These are phyloP conservation scores for Gentiana dahurica DNA, from an alignment of 257 asterid genomes.

Conservation along the genomic window DNA sequence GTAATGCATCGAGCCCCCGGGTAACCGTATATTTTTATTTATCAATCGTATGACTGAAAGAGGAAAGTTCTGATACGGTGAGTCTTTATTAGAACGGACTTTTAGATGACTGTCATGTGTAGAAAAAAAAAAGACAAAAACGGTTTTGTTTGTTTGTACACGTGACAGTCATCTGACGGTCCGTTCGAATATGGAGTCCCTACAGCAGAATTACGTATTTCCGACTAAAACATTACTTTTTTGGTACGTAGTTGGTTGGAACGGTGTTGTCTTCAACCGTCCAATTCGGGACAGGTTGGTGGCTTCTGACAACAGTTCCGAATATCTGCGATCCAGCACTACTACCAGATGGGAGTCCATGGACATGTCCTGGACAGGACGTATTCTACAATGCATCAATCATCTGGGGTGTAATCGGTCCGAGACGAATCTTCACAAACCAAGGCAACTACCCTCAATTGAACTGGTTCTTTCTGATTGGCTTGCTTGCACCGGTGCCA, in stretches of 20 bases:
- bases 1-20: conserved; percentile 7
- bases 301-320: conserved; percentile 45
- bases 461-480: conserved; percentile 66
- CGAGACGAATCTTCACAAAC: conserved; percentile 54
- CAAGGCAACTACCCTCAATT: conserved; percentile 49
- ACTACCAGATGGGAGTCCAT: conserved; percentile 60
- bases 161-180: too few relatives aligned
- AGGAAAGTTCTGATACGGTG: too few relatives aligned
- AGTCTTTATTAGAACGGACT: too few relatives aligned
- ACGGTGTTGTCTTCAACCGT: conserved; percentile 43
- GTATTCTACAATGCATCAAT: conserved; percentile 79
- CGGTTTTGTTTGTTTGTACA: too few relatives aligned
- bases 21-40: too few relatives aligned
- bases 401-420: conserved; percentile 78
- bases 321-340: conserved; percentile 40
- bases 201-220: not conserved
- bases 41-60: too few relatives aligned
- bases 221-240: too few relatives aligned
- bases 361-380: conserved; percentile 76
- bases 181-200: too few relatives aligned
- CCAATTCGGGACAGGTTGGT: conserved; percentile 66
- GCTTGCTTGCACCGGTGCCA: conserved; percentile 46
- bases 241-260: conserved; percentile 35
- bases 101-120: too few relatives aligned
- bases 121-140: too few relatives aligned